Conservation (phyloP, 208 protist species). For the Jaenimonas drosophilae region DNA sequence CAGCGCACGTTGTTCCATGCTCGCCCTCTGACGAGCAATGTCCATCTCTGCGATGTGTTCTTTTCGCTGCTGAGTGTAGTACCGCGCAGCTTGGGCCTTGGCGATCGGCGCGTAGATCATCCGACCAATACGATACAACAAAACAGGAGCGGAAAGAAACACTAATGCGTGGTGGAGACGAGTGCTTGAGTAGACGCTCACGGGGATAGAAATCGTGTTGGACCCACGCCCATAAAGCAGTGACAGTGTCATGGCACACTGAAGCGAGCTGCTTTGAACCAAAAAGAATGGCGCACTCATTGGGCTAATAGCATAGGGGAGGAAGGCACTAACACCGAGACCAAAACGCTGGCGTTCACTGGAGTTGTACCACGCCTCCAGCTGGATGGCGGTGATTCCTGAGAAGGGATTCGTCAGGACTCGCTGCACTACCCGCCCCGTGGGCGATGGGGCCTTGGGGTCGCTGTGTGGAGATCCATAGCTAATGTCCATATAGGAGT, state of each 20-base stretch:
- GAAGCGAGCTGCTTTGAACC: constrained; percentile 18
- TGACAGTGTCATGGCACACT: constrained; percentile 37
- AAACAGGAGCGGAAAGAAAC: constrained; percentile 51
- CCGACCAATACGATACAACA: constrained; percentile 31
- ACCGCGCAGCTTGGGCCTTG: constrained; percentile 19
- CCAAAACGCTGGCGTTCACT: too few species aligned
- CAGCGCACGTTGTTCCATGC: constrained; percentile 62
- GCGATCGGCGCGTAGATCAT: constrained; percentile 44
- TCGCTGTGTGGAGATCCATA: too few species aligned
- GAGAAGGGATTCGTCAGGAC: too few species aligned
- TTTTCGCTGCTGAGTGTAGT: constrained; percentile 34
- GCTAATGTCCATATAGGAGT: too few species aligned
- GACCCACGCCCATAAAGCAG: constrained; percentile 57
- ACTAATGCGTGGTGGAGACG: constrained; percentile 25
- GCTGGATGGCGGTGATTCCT: too few species aligned
- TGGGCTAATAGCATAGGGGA: constrained; percentile 43
- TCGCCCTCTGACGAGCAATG: constrained; percentile 46
- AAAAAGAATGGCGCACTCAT: constrained; percentile 31
- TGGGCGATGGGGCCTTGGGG: too few species aligned
- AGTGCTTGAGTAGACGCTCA: constrained; percentile 53
- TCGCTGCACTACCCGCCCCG: too few species aligned
- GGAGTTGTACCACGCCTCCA: too few species aligned
- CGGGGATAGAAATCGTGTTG: constrained; percentile 60
- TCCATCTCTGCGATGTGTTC: constrained; percentile 67
- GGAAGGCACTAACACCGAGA: constrained; percentile 34